Evolutionary conservation across 208 protist species (phyloP).

Genomic region (Acanthamoeba lenticulata): DNA sequence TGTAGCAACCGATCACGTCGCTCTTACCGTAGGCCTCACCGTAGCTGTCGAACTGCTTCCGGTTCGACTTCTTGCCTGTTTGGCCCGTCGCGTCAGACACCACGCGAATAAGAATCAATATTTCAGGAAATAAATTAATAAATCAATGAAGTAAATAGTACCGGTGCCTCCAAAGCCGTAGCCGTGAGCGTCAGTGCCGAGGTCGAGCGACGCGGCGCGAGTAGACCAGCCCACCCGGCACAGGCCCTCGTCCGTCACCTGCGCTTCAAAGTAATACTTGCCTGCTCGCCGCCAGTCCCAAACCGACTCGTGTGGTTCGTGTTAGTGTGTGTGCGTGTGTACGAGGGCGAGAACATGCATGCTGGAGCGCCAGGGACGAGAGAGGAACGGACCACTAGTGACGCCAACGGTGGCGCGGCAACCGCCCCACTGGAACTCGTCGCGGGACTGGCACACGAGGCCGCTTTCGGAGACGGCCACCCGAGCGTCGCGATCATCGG

Average conservation of each 20-base stretch:
- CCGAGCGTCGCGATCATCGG: conserved; percentile 64
- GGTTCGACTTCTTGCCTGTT: conserved; percentile 79
- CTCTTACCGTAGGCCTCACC: conserved; percentile 74
- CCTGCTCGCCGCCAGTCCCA: no score
- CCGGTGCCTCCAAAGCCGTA: conserved; percentile 79
- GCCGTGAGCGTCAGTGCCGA: conserved; percentile 78
- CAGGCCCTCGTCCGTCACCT: conserved; percentile 77
- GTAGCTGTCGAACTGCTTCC: conserved; percentile 77
- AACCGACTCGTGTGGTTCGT: no score
- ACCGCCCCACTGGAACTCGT: conserved; percentile 60
- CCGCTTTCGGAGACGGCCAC: conserved; percentile 61
- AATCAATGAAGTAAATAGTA: background rate
- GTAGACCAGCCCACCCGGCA: conserved; percentile 81
- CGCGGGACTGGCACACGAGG: conserved; percentile 46
- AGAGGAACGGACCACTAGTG: background rate
- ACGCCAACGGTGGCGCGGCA: conserved; percentile 63
- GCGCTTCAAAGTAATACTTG: conserved; percentile 79
- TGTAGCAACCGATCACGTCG: conserved; percentile 78
- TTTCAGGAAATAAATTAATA: no score
- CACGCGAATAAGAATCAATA: background rate
- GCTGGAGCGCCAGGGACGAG: background rate
- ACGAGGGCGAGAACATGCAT: background rate
- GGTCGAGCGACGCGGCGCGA: conserved; percentile 29
- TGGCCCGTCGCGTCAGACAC: background rate
- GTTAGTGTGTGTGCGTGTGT: no score